phyloP scores from a whole-genome alignment of 805 yeast genomes.

The Crinitomyces ghanaensis region DNA sequence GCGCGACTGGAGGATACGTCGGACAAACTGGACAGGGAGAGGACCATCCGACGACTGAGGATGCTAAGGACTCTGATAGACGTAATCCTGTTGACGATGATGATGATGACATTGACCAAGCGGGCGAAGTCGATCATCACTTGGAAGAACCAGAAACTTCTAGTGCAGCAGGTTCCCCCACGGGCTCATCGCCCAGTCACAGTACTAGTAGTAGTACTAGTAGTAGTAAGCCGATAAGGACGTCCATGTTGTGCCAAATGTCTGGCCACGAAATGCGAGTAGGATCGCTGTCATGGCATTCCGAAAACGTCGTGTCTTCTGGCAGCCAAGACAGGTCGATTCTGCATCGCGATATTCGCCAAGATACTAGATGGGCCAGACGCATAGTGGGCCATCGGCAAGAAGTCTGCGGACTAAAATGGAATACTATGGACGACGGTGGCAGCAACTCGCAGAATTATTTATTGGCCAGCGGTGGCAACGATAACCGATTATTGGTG shows the following conservation, averaged over 20 bases:
- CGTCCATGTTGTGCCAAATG: too few species aligned
- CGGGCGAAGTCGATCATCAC: too few species aligned
- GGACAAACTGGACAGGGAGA: too few species aligned
- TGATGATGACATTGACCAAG: too few species aligned
- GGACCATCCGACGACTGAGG: too few species aligned
- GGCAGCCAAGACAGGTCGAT: conserved; percentile 83
- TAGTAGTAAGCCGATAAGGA: conserved; percentile 63
- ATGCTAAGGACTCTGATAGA: too few species aligned
- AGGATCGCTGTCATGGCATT: conserved; percentile 87
- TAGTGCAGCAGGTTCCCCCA: not conserved
- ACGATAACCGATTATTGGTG: conserved; percentile 74
- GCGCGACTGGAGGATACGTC: too few species aligned
- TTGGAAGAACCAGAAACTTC: not conserved
- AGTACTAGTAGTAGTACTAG: too few species aligned
- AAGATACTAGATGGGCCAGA: conserved; percentile 68
- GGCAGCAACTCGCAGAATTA: conserved; percentile 78
- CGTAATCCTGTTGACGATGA: too few species aligned
- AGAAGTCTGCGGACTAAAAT: conserved; percentile 91
- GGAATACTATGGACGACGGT: too few species aligned
- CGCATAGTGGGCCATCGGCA: conserved; percentile 70
- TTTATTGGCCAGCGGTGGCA: conserved; percentile 90
- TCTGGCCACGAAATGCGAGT: conserved; percentile 82
- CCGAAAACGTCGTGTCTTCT: conserved; percentile 73
- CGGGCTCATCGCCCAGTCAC: conserved; percentile 1
- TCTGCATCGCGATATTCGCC: conserved; percentile 82